phyloP scores from a whole-genome alignment of 306 rosid species.

The Cucurbita moschata region DNA sequence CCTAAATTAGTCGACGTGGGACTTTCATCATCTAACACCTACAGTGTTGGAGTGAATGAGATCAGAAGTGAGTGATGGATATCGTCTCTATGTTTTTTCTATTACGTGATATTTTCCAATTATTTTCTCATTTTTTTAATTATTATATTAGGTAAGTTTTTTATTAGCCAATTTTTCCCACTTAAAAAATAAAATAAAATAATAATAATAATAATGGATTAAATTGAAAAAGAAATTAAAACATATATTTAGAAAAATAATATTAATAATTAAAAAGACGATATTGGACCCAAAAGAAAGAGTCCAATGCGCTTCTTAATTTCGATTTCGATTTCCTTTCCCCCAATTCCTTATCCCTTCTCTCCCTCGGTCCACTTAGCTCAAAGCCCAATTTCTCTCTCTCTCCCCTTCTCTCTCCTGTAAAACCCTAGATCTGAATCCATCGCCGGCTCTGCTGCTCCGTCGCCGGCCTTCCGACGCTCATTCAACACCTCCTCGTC shows the following conservation, averaged over 20 bases:
- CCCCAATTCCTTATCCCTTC: constrained; percentile 9
- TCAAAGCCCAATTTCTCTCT: constrained; percentile 48
- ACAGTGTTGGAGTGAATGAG: too few relatives aligned
- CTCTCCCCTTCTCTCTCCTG: constrained; percentile 9
- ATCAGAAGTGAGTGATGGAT: too few relatives aligned
- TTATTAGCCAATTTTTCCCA: too few relatives aligned
- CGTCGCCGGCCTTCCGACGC: constrained; percentile 21
- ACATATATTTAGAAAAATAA: not conserved
- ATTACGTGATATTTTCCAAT: too few relatives aligned
- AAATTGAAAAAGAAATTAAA: too few relatives aligned
- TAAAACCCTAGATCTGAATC: constrained; percentile 63
- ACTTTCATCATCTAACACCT: too few relatives aligned
- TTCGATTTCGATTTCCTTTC: not conserved
- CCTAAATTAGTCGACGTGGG: too few relatives aligned
- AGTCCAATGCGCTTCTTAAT: not conserved
- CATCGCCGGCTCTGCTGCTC: constrained; percentile 20
- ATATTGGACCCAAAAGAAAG: not conserved
- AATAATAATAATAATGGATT: too few relatives aligned
- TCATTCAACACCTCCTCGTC: constrained; percentile 1
- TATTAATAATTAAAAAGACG: not conserved
- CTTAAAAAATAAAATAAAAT: too few relatives aligned
- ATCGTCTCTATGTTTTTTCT: too few relatives aligned
- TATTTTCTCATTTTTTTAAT: too few relatives aligned
- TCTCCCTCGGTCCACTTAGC: constrained; percentile 59
- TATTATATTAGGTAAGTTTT: too few relatives aligned